Evolutionary conservation across 2,329 filamentous ascomycete genomes (phyloP), one percentile per base, ranked within the genome.

Genomic region (Arthroderma uncinatum): DNA sequence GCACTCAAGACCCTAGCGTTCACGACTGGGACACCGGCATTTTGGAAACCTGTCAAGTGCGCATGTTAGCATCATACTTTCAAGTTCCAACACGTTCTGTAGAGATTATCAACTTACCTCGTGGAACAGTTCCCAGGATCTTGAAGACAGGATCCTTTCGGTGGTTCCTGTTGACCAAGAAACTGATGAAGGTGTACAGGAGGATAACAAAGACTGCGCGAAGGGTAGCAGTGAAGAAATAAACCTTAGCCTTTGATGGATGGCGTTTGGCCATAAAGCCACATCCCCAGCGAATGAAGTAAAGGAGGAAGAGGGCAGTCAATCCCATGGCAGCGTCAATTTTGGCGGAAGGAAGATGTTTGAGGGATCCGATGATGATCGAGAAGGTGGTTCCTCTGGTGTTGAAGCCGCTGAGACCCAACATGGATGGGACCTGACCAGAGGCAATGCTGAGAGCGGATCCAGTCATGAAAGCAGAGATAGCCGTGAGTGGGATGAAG

Each of bases 401-500:
- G 61, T 84, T 82, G 70, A 93, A 83, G 9, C 65, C 71, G 1
- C 78, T 78, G 66, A 95, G 84, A 5, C 93, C 93, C 74, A 98
- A 81, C 70, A 97, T 74, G 1, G 80, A 79, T 1, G 88, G 86
- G 4, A 96, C 78, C 71, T 98, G 93, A 34, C 93, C 91, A 23
- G 83, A 80, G 14, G 82, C 84, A 67, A 98, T 97, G 65, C 82
- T 95, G 70, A 98, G 80, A 56, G 92, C 90, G 4, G 92, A 95
- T 1, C 92, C 92, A 0, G 93, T 97, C 87, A 97, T 96, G 76
- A 95, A 97, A 2, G 93, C 90, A 0, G 88, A 91, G 56, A 97
- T 88, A 0, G 91, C 88, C 1, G 89, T 85, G 57, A 96, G 82
- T 1, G 93, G 88, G 65, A 97, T 96, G 66, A 96, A 81, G 63